phyloP scores from a whole-genome alignment of 306 rosid species.

The Citrullus colocynthis region DNA sequence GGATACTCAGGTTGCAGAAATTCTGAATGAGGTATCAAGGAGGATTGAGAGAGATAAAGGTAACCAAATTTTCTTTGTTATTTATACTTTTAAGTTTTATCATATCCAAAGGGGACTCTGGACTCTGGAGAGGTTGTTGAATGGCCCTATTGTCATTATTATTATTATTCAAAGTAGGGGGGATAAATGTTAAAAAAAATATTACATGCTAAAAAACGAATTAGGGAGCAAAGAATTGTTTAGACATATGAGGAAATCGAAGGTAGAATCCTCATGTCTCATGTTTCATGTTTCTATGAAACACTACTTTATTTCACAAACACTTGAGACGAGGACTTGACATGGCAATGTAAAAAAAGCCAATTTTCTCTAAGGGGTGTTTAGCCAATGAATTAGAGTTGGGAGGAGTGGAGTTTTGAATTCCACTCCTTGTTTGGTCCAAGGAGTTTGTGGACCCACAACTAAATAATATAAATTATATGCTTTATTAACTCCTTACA shows the following conservation, averaged over 20 bases:
- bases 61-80: not conserved
- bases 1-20: conserved; percentile 55
- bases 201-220: not conserved
- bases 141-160: not conserved
- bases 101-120: not conserved
- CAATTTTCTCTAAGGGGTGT: not conserved
- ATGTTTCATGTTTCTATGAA: not conserved
- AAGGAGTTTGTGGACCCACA: too few relatives aligned
- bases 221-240: not conserved
- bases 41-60: conserved; percentile 88
- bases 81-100: not conserved
- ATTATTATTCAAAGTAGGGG: too few relatives aligned
- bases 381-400: too few relatives aligned
- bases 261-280: not conserved
- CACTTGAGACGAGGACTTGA: too few relatives aligned
- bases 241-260: not conserved
- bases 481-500: too few relatives aligned
- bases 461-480: too few relatives aligned
- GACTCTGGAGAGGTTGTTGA: not conserved
- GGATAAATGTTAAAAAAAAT: not conserved
- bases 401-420: too few relatives aligned
- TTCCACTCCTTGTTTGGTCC: too few relatives aligned
- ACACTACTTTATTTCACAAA: not conserved
- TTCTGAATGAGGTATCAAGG: conserved; percentile 73
- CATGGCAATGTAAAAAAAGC: not conserved